Conservation (phyloP, 2,329 filamentous ascomycete genomes). For the Aureobasidium pullulans region DNA sequence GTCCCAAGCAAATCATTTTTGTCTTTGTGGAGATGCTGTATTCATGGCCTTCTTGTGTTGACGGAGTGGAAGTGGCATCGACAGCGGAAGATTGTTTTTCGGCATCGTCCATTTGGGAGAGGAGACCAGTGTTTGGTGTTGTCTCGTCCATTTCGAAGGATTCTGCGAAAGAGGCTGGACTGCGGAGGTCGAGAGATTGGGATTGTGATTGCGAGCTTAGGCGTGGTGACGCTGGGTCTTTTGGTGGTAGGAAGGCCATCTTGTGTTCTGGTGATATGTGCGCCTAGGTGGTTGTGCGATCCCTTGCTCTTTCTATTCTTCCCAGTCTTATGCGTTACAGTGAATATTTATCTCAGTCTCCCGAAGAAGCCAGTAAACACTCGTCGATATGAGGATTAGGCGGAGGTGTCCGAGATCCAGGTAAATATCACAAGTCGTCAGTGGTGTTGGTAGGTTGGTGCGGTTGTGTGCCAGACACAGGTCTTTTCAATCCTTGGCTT, state of each 20-base stretch:
- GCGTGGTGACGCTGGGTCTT: background rate
- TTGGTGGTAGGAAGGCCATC: background rate
- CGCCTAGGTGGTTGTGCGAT: background rate
- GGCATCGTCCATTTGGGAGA: constrained; percentile 1
- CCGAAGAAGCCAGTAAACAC: no score
- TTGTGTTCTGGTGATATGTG: background rate
- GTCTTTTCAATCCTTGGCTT: background rate
- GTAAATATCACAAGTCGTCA: no score
- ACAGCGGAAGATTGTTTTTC: background rate
- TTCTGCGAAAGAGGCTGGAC: background rate
- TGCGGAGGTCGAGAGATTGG: background rate
- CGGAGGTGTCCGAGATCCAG: no score
- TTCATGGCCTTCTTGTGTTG: constrained; percentile 1
- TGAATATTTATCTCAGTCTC: no score
- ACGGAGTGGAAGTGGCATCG: background rate
- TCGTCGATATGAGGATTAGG: no score
- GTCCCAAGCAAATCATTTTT: constrained; percentile 9
- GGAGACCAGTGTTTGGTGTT: background rate
- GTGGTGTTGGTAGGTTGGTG: no score
- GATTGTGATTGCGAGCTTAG: background rate
- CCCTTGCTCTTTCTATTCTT: background rate
- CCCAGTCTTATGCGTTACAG: background rate
- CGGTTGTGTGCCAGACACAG: background rate
- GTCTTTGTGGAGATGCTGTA: constrained; percentile 11
- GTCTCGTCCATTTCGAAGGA: constrained; percentile 4